phyloP scores from a whole-genome alignment of 768 basidiomycete genomes.

The Leccinum incarnatum region DNA sequence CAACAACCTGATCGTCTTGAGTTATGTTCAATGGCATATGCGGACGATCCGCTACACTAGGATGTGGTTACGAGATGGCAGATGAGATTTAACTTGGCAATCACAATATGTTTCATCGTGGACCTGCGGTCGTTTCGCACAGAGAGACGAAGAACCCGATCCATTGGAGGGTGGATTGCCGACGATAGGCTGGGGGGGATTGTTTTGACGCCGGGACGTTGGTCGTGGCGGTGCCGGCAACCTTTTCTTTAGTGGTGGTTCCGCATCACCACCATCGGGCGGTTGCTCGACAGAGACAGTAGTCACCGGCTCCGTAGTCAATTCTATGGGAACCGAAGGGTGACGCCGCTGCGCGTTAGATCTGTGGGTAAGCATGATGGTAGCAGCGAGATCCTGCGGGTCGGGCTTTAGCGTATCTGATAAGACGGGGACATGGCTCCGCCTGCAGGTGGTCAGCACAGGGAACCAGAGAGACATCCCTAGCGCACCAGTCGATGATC shows the following conservation, averaged over 20 bases:
- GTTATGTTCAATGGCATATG: not conserved
- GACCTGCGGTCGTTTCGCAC: not conserved
- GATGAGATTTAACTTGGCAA: not conserved
- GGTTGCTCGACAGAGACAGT: not conserved
- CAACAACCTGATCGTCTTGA: not conserved
- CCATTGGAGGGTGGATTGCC: not conserved
- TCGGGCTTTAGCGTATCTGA: constrained; percentile 30
- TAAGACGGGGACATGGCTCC: constrained; percentile 30
- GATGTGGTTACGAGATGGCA: not conserved
- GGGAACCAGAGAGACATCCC: not conserved
- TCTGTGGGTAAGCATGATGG: constrained; percentile 25
- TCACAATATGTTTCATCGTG: constrained; percentile 3
- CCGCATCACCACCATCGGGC: not conserved
- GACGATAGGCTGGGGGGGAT: not conserved
- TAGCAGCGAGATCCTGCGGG: constrained; percentile 27
- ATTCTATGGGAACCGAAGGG: not conserved
- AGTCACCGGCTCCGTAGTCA: not conserved
- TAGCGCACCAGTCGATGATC: constrained; percentile 29
- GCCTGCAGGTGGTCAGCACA: constrained; percentile 20
- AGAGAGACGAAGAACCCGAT: not conserved
- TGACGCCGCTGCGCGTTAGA: constrained; percentile 21
- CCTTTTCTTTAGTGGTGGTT: constrained; percentile 7
- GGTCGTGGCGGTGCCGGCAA: constrained; percentile 23
- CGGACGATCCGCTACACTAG: not conserved
- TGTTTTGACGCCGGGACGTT: constrained; percentile 7